A percentile compares a stretch with the other conserved stretches of the same genome.
Evolutionary conservation across 108 stramenopile species (phyloP).

Genomic region (Nitzschia palea): DNA sequence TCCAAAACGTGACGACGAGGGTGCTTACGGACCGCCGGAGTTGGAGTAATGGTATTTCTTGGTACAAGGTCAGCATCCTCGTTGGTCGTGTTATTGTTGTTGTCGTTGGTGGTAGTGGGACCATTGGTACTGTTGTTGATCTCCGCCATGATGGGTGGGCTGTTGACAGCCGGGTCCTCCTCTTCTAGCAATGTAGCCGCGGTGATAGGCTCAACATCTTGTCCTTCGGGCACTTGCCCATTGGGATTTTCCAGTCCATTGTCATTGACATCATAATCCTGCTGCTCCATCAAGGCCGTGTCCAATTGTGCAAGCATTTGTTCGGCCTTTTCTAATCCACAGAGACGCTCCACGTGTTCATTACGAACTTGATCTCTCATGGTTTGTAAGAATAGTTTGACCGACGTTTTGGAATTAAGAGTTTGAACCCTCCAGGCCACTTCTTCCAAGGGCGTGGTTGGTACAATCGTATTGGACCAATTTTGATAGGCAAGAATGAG

Average conservation of each 20-base stretch:
- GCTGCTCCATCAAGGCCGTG: not conserved
- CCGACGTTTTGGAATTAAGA: conserved; percentile 46
- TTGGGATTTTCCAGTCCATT: too few species aligned
- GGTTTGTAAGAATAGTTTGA: conserved; percentile 51
- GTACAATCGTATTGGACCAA: conserved; percentile 53
- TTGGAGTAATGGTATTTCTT: too few species aligned
- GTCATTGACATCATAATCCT: not conserved
- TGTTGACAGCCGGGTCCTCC: not conserved
- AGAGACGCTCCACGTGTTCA: conserved; percentile 58
- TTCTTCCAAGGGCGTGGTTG: conserved; percentile 61
- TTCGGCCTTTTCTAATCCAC: conserved; percentile 54
- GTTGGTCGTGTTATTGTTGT: not conserved
- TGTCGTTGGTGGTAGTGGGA: too few species aligned
- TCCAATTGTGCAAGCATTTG: conserved; percentile 62
- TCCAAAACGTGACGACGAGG: conserved; percentile 8
- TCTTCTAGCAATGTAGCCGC: conserved; percentile 2
- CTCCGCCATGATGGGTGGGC: not conserved
- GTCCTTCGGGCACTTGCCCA: too few species aligned
- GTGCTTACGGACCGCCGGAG: too few species aligned
- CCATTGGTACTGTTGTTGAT: too few species aligned
- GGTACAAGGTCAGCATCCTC: too few species aligned
- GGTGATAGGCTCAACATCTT: not conserved
- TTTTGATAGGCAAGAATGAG: conserved; percentile 52
- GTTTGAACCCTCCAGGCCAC: conserved; percentile 52
- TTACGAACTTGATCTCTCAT: conserved; percentile 67